These are phyloP conservation scores for Tagetes erecta DNA, from an alignment of 129 eudicot species.

Conservation along the genomic window DNA sequence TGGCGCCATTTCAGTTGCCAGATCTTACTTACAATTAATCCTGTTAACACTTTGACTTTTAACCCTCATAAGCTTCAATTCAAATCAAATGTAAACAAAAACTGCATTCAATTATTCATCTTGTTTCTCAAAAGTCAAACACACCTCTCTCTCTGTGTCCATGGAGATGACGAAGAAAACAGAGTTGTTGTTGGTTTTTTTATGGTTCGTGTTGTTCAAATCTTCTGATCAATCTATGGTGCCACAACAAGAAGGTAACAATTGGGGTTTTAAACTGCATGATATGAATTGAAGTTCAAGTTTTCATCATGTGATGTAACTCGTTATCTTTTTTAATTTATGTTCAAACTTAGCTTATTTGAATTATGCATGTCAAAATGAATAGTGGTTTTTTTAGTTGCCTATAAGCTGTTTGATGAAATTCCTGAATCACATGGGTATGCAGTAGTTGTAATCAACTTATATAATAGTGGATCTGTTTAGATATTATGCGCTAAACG, in stretches of 20 bases:
- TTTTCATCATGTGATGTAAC: no score
- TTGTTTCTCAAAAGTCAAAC: conserved; percentile 4
- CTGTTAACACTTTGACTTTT: conserved; percentile 9
- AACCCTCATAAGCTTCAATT: background rate
- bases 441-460: background rate
- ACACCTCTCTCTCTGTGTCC: background rate
- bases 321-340: no score
- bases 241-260: conserved; percentile 22
- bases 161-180: background rate
- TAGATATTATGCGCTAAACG: background rate
- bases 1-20: background rate
- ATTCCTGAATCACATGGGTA: background rate
- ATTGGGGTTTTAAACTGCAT: background rate
- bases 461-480: background rate
- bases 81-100: background rate
- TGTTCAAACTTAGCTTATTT: no score
- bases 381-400: background rate
- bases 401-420: conserved; percentile 5
- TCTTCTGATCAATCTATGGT: conserved; percentile 11
- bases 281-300: no score
- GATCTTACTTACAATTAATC: conserved; percentile 13
- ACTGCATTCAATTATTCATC: background rate
- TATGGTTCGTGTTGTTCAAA: conserved; percentile 3
- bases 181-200: background rate
- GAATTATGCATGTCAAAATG: no score